These are phyloP conservation scores for Microascus cirrosus DNA, from an alignment of 2,329 filamentous ascomycete species.

Conservation along the genomic window DNA sequence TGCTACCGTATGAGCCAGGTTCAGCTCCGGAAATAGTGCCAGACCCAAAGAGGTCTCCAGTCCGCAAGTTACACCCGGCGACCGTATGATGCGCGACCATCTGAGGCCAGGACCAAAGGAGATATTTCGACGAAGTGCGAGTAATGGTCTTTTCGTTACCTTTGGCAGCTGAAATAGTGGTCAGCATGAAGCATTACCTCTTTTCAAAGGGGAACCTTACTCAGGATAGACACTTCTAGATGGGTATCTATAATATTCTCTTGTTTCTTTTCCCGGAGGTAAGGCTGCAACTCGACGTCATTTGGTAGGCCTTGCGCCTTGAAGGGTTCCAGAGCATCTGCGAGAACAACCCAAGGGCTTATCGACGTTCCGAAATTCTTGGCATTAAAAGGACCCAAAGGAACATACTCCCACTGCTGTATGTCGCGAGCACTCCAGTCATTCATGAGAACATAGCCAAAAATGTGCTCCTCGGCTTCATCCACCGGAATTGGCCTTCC, in stretches of 20 bases:
- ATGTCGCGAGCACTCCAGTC: slow-evolving; percentile 51
- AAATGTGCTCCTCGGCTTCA: slow-evolving; percentile 50
- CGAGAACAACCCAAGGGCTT: slow-evolving; percentile 44
- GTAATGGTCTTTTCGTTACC: slow-evolving; percentile 12
- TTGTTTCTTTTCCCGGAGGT: slow-evolving; percentile 43
- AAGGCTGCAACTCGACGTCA: slow-evolving; percentile 20
- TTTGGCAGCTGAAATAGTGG: too few relatives aligned
- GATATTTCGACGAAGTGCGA: slow-evolving; percentile 23
- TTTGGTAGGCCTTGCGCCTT: slow-evolving; percentile 14
- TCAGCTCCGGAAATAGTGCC: slow-evolving; percentile 64
- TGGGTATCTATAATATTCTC: slow-evolving; percentile 23
- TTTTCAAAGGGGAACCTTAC: slow-evolving; percentile 7
- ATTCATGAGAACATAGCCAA: slow-evolving; percentile 54
- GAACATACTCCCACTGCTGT: slow-evolving; percentile 42
- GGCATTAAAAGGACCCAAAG: slow-evolving; percentile 44
- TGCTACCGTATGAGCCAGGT: slow-evolving; percentile 52
- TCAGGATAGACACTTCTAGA: slow-evolving; percentile 22
- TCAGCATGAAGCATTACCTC: too few relatives aligned
- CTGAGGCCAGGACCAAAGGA: slow-evolving; percentile 73
- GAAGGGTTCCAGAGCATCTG: slow-evolving; percentile 32
- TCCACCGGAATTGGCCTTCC: slow-evolving; percentile 5
- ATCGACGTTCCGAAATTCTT: slow-evolving; percentile 46
- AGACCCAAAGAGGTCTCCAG: slow-evolving; percentile 66
- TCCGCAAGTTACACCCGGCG: slow-evolving; percentile 62
- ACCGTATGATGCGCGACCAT: slow-evolving; percentile 76